Percentiles rank a stretch among this genome's conserved stretches.
These are phyloP conservation scores for Coleophoma crateriformis DNA, from an alignment of 2,329 filamentous ascomycete genomes.

Conservation along the genomic window DNA sequence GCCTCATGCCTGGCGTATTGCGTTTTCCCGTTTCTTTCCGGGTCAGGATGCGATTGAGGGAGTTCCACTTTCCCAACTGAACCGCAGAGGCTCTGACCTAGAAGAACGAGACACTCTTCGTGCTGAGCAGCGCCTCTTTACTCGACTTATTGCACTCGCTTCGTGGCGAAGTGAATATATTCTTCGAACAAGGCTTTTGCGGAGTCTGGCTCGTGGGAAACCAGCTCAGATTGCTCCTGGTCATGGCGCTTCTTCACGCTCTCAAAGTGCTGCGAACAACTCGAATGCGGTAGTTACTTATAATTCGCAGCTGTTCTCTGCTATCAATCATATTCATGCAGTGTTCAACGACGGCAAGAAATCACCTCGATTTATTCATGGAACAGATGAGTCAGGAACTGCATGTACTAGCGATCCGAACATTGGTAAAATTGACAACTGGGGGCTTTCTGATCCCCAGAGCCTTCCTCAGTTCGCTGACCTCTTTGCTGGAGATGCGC, in stretches of 20 bases:
- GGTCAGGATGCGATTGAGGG: slow-evolving; percentile 55
- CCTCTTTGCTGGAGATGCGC: slow-evolving; percentile 63
- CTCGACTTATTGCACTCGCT: slow-evolving; percentile 74
- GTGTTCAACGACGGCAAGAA: slow-evolving; percentile 71
- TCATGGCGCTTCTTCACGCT: slow-evolving; percentile 46
- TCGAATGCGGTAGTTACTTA: slow-evolving; percentile 76
- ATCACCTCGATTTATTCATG: slow-evolving; percentile 75
- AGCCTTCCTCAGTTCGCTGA: slow-evolving; percentile 75
- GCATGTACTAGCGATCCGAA: slow-evolving; percentile 79
- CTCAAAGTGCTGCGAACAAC: slow-evolving; percentile 45
- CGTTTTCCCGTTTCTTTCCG: slow-evolving; percentile 86
- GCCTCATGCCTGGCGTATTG: slow-evolving; percentile 88
- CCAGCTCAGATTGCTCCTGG: slow-evolving; percentile 53
- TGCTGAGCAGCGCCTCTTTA: slow-evolving; percentile 74
- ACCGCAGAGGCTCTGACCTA: slow-evolving; percentile 34
- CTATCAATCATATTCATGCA: slow-evolving; percentile 75
- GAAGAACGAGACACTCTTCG: slow-evolving; percentile 50
- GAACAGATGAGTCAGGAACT: slow-evolving; percentile 69
- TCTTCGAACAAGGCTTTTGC: slow-evolving; percentile 74
- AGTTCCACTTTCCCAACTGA: slow-evolving; percentile 25
- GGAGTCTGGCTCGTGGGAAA: slow-evolving; percentile 77
- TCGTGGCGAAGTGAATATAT: slow-evolving; percentile 97
- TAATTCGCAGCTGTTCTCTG: slow-evolving; percentile 74
- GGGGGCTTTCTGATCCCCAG: slow-evolving; percentile 74
- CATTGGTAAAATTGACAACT: slow-evolving; percentile 69